Evolutionary conservation across 257 asterid genomes (phyloP).

Genomic region (Nicotiana tomentosiformis): DNA sequence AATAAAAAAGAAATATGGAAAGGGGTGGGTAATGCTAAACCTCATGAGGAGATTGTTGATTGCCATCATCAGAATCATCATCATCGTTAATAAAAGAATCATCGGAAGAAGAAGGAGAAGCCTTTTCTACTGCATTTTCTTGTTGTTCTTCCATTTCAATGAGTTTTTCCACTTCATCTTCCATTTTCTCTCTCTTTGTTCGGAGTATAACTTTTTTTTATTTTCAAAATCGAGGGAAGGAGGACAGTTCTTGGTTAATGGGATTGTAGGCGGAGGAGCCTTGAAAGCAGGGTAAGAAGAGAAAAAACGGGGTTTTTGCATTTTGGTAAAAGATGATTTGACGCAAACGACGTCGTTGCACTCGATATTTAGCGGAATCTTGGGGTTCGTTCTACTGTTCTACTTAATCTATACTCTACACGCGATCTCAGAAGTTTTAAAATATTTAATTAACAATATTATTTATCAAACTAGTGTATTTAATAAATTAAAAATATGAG

Average conservation of each 20-base stretch:
- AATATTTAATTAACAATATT: too few species aligned
- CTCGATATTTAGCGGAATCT: background rate
- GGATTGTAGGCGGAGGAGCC: background rate
- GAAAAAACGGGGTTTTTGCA: background rate
- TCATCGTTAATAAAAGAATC: constrained; percentile 7
- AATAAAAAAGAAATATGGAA: background rate
- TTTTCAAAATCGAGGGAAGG: background rate
- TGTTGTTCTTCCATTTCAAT: background rate
- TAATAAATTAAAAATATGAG: too few species aligned
- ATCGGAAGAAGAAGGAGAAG: background rate
- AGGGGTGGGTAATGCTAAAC: background rate
- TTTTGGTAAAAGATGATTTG: too few species aligned
- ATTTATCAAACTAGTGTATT: too few species aligned
- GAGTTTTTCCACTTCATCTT: background rate
- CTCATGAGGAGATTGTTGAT: background rate
- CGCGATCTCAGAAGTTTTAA: too few species aligned
- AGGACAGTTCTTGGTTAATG: background rate
- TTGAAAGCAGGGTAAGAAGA: background rate
- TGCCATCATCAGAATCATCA: background rate
- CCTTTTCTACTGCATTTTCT: background rate
- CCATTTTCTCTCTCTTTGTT: background rate
- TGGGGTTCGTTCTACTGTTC: too few species aligned
- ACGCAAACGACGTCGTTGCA: too few species aligned
- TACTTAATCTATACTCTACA: too few species aligned
- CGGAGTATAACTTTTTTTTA: background rate